Conservation (phyloP, 1,139 yeast species). For the Kurtzmaniella quercitrusa region DNA sequence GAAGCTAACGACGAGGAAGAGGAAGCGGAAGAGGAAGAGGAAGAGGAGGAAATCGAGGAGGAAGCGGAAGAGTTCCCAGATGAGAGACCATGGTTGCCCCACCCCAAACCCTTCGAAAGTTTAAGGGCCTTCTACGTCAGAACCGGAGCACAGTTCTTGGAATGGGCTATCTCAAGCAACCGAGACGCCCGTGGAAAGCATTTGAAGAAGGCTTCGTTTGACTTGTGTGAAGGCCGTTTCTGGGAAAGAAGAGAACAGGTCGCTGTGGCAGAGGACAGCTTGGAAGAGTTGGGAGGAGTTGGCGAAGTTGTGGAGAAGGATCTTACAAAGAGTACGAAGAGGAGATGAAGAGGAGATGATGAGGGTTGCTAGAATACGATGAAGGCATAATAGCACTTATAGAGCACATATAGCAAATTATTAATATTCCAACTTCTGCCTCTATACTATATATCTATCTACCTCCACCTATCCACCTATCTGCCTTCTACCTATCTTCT, state of each 20-base stretch:
- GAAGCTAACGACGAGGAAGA: slow-evolving; percentile 45
- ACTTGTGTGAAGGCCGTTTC: slow-evolving; percentile 90
- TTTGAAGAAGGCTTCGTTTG: slow-evolving; percentile 84
- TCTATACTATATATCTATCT: too few species aligned
- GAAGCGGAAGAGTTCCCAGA: slow-evolving; percentile 78
- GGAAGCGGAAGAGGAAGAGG: slow-evolving; percentile 55
- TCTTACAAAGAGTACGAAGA: slow-evolving; percentile 39
- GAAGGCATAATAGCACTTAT: too few species aligned
- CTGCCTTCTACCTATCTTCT: too few species aligned
- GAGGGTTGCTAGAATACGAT: too few species aligned
- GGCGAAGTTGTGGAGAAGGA: slow-evolving; percentile 87
- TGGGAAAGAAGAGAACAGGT: slow-evolving; percentile 98
- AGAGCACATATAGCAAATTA: too few species aligned
- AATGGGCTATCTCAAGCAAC: slow-evolving; percentile 87
- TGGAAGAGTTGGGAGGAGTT: slow-evolving; percentile 89
- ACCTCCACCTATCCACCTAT: too few species aligned
- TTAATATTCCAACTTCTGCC: too few species aligned
- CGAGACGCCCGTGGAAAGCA: slow-evolving; percentile 89
- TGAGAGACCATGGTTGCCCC: slow-evolving; percentile 94
- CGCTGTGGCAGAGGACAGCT: slow-evolving; percentile 78
- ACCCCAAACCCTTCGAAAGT: slow-evolving; percentile 91
- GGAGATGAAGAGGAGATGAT: slow-evolving; percentile 25
- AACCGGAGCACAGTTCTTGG: slow-evolving; percentile 80
- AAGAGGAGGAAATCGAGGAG: slow-evolving; percentile 56
- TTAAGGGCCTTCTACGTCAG: slow-evolving; percentile 81